Conservation (phyloP, 2,329 filamentous ascomycete genomes). For the Aspergillus persii region DNA sequence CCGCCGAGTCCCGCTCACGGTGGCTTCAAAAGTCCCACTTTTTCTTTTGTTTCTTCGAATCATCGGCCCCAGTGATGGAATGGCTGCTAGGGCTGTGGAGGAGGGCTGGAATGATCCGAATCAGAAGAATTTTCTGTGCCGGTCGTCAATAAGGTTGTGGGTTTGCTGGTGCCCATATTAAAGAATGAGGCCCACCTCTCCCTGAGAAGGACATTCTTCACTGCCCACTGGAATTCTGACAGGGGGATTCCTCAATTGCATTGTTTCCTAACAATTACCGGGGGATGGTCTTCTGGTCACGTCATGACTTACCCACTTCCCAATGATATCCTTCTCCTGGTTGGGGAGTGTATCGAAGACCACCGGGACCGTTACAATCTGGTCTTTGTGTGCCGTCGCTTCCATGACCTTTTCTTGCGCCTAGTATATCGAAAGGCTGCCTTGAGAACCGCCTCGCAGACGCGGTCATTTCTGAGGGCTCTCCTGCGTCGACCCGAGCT, state of each 20-base stretch:
- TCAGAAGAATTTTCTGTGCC: slow-evolving; percentile 1
- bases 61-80: slow-evolving; percentile 5
- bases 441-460: slow-evolving; percentile 17
- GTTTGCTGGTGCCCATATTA: slow-evolving; percentile 1
- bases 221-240: not conserved
- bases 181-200: not conserved
- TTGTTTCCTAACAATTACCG: not conserved
- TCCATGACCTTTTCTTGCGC: slow-evolving; percentile 27
- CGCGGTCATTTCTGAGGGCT: slow-evolving; percentile 21
- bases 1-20: slow-evolving; percentile 10
- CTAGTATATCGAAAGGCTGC: slow-evolving; percentile 21
- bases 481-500: slow-evolving; percentile 22
- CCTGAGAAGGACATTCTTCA: not conserved
- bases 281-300: slow-evolving; percentile 3
- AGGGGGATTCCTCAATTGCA: not conserved
- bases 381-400: slow-evolving; percentile 24
- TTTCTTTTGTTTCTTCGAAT: not conserved
- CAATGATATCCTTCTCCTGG: slow-evolving; percentile 30
- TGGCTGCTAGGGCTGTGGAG: slow-evolving; percentile 3
- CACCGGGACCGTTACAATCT: slow-evolving; percentile 26
- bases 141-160: not conserved
- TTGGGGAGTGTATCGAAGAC: slow-evolving; percentile 27
- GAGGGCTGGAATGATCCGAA: not conserved
- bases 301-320: slow-evolving; percentile 24
- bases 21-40: slow-evolving; percentile 5